Percentiles rank a stretch among this genome's conserved stretches.
Evolutionary conservation across 129 eudicot genomes (phyloP).

Genomic region (Chrysanthemum lavandulifolium): DNA sequence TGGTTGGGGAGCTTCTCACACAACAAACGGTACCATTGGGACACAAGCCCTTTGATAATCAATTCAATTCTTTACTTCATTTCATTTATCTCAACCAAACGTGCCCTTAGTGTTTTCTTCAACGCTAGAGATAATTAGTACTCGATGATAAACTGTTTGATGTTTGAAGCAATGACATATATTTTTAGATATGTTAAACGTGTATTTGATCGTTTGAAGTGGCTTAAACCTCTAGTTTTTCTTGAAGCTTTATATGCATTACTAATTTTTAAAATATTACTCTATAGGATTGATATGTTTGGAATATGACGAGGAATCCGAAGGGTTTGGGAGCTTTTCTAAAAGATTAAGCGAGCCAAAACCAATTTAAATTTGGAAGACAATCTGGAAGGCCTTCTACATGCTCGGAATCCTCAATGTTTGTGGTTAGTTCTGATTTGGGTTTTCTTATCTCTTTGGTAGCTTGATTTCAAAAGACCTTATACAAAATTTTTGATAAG

Average conservation of each 20-base stretch:
- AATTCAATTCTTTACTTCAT: too few relatives aligned
- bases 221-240: not conserved
- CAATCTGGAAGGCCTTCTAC: conserved; percentile 36
- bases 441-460: not conserved
- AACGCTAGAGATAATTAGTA: not conserved
- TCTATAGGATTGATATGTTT: conserved; percentile 54
- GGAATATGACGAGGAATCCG: conserved; percentile 79
- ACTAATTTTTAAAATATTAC: not conserved
- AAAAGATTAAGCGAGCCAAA: conserved; percentile 24
- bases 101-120: not conserved
- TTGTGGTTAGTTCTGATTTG: conserved; percentile 31
- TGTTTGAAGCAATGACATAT: not conserved
- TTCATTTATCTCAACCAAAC: too few relatives aligned
- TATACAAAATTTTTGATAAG: too few relatives aligned
- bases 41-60: too few relatives aligned
- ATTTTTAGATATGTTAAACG: not conserved
- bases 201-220: not conserved
- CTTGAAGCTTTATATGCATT: conserved; percentile 1
- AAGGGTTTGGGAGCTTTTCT: conserved; percentile 23
- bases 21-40: too few relatives aligned
- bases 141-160: not conserved
- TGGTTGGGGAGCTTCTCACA: too few relatives aligned
- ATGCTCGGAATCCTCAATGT: conserved; percentile 31
- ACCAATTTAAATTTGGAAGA: conserved; percentile 33
- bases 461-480: not conserved